Evolutionary conservation across 495 filamentous ascomycete species (phyloP).

Genomic region (Podospora australis): DNA sequence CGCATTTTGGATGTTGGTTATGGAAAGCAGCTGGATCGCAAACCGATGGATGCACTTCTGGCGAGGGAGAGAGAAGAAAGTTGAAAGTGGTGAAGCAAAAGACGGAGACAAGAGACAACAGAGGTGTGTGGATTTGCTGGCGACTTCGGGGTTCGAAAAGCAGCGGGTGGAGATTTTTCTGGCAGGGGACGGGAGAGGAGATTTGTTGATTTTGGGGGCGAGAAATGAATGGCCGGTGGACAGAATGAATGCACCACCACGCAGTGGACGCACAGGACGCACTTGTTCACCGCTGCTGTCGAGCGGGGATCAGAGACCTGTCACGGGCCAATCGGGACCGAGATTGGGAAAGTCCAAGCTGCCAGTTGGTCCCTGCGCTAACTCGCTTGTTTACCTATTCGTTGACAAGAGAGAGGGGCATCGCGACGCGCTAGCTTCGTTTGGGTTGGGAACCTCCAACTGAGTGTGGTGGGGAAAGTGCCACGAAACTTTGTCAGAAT

Average conservation of each 20-base stretch:
- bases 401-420: slow-evolving; percentile 5
- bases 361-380: slow-evolving; percentile 26
- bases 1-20: slow-evolving; percentile 60
- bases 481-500: too few relatives aligned
- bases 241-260: too few relatives aligned
- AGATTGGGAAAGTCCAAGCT: slow-evolving; percentile 12
- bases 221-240: slow-evolving; percentile 24
- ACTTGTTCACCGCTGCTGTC: slow-evolving; percentile 27
- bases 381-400: slow-evolving; percentile 26
- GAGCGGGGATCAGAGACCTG: slow-evolving; percentile 30
- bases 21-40: slow-evolving; percentile 23
- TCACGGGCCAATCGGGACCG: slow-evolving; percentile 16
- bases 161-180: slow-evolving; percentile 23
- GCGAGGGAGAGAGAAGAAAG: slow-evolving; percentile 16
- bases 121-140: too few relatives aligned
- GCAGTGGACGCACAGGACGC: too few relatives aligned
- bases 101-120: slow-evolving; percentile 1
- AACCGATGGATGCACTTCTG: slow-evolving; percentile 14
- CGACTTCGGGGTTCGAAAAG: slow-evolving; percentile 14
- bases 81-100: slow-evolving; percentile 7
- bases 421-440: slow-evolving; percentile 18
- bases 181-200: slow-evolving; percentile 17
- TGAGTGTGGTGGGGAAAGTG: slow-evolving; percentile 11
- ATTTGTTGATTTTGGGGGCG: slow-evolving; percentile 36
- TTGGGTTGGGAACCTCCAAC: slow-evolving; percentile 1